These are phyloP conservation scores for Plenodomus tracheiphilus DNA, from an alignment of 2,329 filamentous ascomycete genomes.

Conservation along the genomic window DNA sequence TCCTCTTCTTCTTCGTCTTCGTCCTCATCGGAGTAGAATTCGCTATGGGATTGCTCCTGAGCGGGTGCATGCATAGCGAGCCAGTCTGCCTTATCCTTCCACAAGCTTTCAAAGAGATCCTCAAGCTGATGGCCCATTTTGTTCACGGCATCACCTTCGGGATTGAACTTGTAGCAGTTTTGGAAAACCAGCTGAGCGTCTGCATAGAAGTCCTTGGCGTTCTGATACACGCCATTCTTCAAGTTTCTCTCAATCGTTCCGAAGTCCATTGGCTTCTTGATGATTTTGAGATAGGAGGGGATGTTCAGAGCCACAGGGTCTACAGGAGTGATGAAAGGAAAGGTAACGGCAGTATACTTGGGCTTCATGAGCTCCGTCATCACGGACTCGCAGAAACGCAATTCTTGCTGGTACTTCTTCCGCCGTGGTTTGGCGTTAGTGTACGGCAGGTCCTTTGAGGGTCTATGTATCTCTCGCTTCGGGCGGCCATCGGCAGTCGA, in stretches of 20 bases:
- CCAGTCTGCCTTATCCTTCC: slow-evolving; percentile 80
- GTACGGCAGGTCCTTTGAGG: slow-evolving; percentile 89
- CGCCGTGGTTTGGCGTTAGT: slow-evolving; percentile 80
- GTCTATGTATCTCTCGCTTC: slow-evolving; percentile 91
- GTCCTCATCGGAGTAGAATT: slow-evolving; percentile 58
- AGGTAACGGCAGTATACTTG: slow-evolving; percentile 69
- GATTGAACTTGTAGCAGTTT: slow-evolving; percentile 94
- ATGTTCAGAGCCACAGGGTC: slow-evolving; percentile 94
- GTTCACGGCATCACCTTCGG: slow-evolving; percentile 74
- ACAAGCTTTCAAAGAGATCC: slow-evolving; percentile 72
- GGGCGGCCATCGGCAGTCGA: slow-evolving; percentile 77
- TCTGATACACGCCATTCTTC: slow-evolving; percentile 76
- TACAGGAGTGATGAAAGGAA: slow-evolving; percentile 80
- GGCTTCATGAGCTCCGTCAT: slow-evolving; percentile 75
- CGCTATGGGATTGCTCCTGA: slow-evolving; percentile 65
- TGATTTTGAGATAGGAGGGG: slow-evolving; percentile 86
- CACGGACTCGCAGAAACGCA: slow-evolving; percentile 86
- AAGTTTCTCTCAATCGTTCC: slow-evolving; percentile 79
- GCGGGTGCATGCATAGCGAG: slow-evolving; percentile 72
- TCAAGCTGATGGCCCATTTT: slow-evolving; percentile 72
- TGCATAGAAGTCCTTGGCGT: slow-evolving; percentile 80
- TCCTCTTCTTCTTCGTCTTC: slow-evolving; percentile 72
- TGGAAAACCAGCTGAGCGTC: slow-evolving; percentile 82
- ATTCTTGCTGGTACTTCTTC: slow-evolving; percentile 84
- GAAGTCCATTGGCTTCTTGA: slow-evolving; percentile 97